Evolutionary conservation across 2,329 filamentous ascomycete genomes (phyloP).

Genomic region (Whalleya microplaca): DNA sequence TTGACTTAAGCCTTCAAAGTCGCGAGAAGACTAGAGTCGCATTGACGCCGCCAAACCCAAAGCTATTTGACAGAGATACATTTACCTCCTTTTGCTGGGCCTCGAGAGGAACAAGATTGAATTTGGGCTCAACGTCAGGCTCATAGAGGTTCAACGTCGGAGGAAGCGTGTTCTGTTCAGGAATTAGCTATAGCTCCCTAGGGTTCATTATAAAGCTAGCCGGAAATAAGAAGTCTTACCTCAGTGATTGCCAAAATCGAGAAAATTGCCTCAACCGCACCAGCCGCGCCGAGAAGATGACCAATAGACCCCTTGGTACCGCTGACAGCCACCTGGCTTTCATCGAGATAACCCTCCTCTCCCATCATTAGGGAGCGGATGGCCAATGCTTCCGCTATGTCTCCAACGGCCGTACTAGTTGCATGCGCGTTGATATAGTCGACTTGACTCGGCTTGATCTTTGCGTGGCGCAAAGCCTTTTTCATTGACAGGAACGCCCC

Average conservation of each 20-base stretch:
- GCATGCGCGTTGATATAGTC: slow-evolving; percentile 97
- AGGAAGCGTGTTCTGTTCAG: slow-evolving; percentile 71
- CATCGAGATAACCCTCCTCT: slow-evolving; percentile 64
- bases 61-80: slow-evolving; percentile 89
- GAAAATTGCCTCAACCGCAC: slow-evolving; percentile 88
- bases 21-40: slow-evolving; percentile 78
- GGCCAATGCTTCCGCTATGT: slow-evolving; percentile 84
- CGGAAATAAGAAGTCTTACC: slow-evolving; percentile 54
- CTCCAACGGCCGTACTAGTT: slow-evolving; percentile 83
- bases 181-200: slow-evolving; percentile 11
- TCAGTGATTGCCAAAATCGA: slow-evolving; percentile 77
- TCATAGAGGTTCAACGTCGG: slow-evolving; percentile 83
- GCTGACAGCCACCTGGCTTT: slow-evolving; percentile 76
- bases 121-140: slow-evolving; percentile 68
- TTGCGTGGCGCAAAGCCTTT: slow-evolving; percentile 74
- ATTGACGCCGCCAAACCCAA: slow-evolving; percentile 97
- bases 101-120: slow-evolving; percentile 80
- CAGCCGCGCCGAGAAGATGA: slow-evolving; percentile 88
- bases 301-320: slow-evolving; percentile 94
- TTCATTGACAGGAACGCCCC: slow-evolving; percentile 87
- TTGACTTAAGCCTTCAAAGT: not conserved
- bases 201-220: not conserved
- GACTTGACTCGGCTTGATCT: slow-evolving; percentile 68
- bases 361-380: slow-evolving; percentile 79
- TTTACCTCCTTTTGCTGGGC: slow-evolving; percentile 73